Evolutionary conservation across 2,329 filamentous ascomycete genomes (phyloP).

Genomic region (Juglanconis sp.): DNA sequence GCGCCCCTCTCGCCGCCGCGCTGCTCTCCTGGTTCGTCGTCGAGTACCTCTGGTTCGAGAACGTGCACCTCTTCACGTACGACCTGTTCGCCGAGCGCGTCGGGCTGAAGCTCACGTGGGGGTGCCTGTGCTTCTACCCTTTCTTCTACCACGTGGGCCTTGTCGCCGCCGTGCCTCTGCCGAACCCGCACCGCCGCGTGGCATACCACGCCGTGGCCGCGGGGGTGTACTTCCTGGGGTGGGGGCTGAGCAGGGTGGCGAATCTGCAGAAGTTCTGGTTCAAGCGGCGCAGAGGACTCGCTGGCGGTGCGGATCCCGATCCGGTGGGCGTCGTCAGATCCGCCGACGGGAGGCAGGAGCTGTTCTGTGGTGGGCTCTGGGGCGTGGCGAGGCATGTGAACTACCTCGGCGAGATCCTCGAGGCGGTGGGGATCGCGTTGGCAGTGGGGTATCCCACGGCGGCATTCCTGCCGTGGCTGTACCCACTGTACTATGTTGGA

Average conservation of each 20-base stretch:
- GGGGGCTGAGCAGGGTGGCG: slow-evolving; percentile 9
- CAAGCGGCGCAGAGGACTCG: neutral
- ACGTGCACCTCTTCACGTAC: slow-evolving; percentile 17
- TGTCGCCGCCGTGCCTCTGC: slow-evolving; percentile 1
- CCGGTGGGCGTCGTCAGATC: neutral
- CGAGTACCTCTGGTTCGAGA: slow-evolving; percentile 14
- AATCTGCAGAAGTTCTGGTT: slow-evolving; percentile 15
- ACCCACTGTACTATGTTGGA: slow-evolving; percentile 11
- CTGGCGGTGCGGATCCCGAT: neutral
- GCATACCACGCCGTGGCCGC: slow-evolving; percentile 1
- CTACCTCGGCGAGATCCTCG: slow-evolving; percentile 14
- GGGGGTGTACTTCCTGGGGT: slow-evolving; percentile 5
- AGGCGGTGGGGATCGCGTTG: slow-evolving; percentile 11
- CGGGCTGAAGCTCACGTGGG: slow-evolving; percentile 13
- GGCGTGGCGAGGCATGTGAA: slow-evolving; percentile 11
- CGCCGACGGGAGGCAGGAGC: slow-evolving; percentile 7
- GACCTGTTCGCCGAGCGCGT: slow-evolving; percentile 15
- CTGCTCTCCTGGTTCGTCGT: slow-evolving; percentile 13
- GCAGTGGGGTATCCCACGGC: slow-evolving; percentile 2
- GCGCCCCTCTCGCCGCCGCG: slow-evolving; percentile 5
- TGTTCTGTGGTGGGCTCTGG: slow-evolving; percentile 14
- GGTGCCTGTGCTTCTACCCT: slow-evolving; percentile 13
- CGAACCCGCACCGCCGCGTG: neutral
- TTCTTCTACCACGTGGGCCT: slow-evolving; percentile 11
- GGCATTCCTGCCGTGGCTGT: slow-evolving; percentile 6